These are phyloP conservation scores for Penicillium sp. DNA, from an alignment of 2,329 filamentous ascomycete genomes.

Conservation along the genomic window DNA sequence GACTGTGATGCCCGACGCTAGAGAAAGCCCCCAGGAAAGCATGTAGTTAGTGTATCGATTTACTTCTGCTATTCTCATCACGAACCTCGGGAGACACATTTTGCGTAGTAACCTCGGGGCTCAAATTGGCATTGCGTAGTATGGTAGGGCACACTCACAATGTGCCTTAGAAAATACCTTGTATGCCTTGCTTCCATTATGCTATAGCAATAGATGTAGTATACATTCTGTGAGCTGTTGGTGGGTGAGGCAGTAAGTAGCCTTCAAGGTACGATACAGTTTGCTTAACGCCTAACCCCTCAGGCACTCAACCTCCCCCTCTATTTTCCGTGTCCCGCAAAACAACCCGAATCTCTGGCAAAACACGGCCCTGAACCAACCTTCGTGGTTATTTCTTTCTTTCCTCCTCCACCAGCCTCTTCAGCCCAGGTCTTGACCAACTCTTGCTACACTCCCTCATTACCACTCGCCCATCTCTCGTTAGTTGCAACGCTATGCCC, in stretches of 20 bases:
- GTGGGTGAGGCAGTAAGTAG: background rate
- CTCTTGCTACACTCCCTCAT: background rate
- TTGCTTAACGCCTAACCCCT: constrained; percentile 10
- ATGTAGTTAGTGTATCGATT: too few species aligned
- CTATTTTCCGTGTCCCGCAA: constrained; percentile 24
- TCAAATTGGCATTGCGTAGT: too few species aligned
- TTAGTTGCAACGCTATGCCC: background rate
- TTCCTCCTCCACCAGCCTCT: constrained; percentile 1
- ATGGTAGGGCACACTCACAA: too few species aligned
- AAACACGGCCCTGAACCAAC: constrained; percentile 11
- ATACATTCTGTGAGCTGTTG: background rate
- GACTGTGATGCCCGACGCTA: too few species aligned
- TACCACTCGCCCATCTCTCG: background rate
- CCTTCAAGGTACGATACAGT: background rate
- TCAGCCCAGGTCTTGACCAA: background rate
- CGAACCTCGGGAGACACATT: too few species aligned
- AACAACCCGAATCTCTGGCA: constrained; percentile 17
- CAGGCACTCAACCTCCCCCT: constrained; percentile 8
- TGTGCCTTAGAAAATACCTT: background rate
- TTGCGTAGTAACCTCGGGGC: too few species aligned
- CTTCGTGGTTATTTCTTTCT: background rate
- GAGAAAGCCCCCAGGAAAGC: too few species aligned
- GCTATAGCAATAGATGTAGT: too few species aligned
- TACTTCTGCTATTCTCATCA: too few species aligned
- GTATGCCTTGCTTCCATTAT: background rate